phyloP scores from a whole-genome alignment of 108 stramenopile species.

The Skeletonema costatum region DNA sequence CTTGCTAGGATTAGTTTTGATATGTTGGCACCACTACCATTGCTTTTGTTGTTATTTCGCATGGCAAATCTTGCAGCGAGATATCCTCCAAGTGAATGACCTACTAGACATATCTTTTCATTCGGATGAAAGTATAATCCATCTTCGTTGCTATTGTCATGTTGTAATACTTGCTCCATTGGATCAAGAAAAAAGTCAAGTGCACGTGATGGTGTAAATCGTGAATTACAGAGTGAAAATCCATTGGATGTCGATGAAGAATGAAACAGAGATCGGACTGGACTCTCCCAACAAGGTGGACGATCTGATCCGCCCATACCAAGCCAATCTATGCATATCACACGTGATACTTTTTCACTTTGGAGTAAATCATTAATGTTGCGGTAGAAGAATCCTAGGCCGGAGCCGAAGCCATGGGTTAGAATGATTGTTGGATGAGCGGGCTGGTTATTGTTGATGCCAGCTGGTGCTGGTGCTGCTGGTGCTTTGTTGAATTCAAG shows the following conservation, averaged over 20 bases:
- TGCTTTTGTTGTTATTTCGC: slow-evolving; percentile 5
- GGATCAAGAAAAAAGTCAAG: slow-evolving; percentile 57
- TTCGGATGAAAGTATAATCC: slow-evolving; percentile 1
- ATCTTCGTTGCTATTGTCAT: not conserved
- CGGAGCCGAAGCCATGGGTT: slow-evolving; percentile 55
- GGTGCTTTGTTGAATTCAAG: slow-evolving; percentile 23
- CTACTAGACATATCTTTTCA: slow-evolving; percentile 47
- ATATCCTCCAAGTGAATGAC: slow-evolving; percentile 55
- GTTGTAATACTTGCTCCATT: slow-evolving; percentile 24
- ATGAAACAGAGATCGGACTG: slow-evolving; percentile 31
- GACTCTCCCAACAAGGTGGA: slow-evolving; percentile 47
- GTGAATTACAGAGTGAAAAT: not conserved
- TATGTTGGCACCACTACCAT: not conserved
- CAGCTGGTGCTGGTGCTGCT: not conserved
- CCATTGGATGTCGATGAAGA: not conserved
- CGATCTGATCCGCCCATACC: slow-evolving; percentile 53
- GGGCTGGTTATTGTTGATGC: not conserved
- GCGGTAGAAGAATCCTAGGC: slow-evolving; percentile 50
- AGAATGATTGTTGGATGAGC: slow-evolving; percentile 26
- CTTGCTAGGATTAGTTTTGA: slow-evolving; percentile 48
- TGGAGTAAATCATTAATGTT: slow-evolving; percentile 44
- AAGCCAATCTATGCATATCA: slow-evolving; percentile 51
- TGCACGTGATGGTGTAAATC: slow-evolving; percentile 15
- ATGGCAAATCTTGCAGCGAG: slow-evolving; percentile 50
- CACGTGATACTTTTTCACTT: slow-evolving; percentile 40